These are phyloP conservation scores for Pseudogymnoascus destructans DNA, from an alignment of 2,329 filamentous ascomycete species.

Conservation along the genomic window DNA sequence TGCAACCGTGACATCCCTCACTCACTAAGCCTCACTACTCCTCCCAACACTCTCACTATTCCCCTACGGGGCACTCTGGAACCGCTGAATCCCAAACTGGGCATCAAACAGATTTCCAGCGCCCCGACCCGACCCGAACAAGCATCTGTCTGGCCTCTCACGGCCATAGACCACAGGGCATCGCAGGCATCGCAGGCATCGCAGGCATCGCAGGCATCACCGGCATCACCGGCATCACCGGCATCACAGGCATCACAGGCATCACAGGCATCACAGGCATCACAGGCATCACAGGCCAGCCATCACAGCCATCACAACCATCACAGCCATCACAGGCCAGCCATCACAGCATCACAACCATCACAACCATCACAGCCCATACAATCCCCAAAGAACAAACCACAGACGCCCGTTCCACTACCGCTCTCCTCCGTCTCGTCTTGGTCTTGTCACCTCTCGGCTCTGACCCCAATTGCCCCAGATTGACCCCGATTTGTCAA, in stretches of 20 bases:
- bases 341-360: background rate
- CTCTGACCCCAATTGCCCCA: background rate
- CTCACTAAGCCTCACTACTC: background rate
- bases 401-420: background rate
- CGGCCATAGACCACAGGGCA: background rate
- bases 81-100: background rate
- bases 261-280: too few species aligned
- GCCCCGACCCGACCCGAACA: constrained; percentile 1
- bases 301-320: too few species aligned
- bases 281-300: too few species aligned
- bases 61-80: background rate
- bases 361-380: background rate
- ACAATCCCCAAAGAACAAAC: background rate
- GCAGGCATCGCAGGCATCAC: too few species aligned
- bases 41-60: background rate
- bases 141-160: background rate
- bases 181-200: background rate
- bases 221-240: too few species aligned
- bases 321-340: background rate
- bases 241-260: too few species aligned
- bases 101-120: constrained; percentile 1
- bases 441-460: background rate
- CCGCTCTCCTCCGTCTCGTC: background rate
- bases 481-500: background rate
- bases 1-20: background rate